Percentiles rank a stretch among this genome's conserved stretches.
phyloP scores from a whole-genome alignment of 2,329 filamentous ascomycete species.

The Venturia carpophila region DNA sequence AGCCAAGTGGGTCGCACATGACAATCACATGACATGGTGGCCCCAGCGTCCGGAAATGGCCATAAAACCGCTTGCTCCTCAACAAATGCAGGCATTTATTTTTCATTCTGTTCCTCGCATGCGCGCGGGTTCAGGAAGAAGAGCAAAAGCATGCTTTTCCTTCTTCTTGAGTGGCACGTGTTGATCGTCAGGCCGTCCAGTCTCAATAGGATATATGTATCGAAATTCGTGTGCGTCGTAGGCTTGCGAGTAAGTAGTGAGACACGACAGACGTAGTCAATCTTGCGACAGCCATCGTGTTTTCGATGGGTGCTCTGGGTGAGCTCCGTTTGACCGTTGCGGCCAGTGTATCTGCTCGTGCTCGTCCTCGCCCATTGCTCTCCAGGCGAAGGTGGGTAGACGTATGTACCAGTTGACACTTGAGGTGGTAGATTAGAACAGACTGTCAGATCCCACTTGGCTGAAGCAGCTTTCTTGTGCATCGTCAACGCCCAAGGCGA shows the following conservation, averaged over 20 bases:
- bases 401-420: neutral
- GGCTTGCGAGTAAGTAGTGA: neutral
- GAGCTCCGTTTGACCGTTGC: neutral
- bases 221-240: neutral
- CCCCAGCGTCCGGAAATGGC: neutral
- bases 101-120: constrained; percentile 2
- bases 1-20: neutral
- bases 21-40: neutral
- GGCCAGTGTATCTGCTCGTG: neutral
- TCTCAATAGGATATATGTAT: neutral
- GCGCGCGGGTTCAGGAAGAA: constrained; percentile 8
- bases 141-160: neutral
- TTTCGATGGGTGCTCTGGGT: neutral
- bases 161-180: neutral
- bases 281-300: neutral
- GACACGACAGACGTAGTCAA: neutral
- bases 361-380: neutral
- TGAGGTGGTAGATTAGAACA: neutral
- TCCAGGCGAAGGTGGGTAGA: neutral
- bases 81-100: neutral
- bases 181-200: neutral
- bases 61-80: neutral
- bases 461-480: neutral
- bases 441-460: neutral
- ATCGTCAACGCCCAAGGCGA: neutral